Evolutionary conservation across 2,329 filamentous ascomycete genomes (phyloP), one percentile per base, ranked within the genome.

Genomic region (Sclerotinia trifoliorum): DNA sequence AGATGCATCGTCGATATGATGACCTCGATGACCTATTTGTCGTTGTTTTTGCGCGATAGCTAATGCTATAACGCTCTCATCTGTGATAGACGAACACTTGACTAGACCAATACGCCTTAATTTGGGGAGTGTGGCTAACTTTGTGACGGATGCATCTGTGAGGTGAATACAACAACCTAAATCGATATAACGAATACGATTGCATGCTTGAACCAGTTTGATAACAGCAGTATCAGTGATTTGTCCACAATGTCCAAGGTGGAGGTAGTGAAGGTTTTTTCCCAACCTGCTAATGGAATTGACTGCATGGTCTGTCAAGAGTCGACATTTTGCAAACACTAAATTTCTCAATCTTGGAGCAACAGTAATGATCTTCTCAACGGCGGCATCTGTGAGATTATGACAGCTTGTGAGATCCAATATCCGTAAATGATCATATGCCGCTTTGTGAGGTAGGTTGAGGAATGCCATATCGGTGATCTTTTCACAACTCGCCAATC

Each of bases 191-290:
- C 95, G 87, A 73, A 99, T 98, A 32, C 95, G 88, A 76, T 94
- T 98, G 83, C 95, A 99, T 65, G 83, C 84, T 73, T 90, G 89
- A 51, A 97, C 93, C 44, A 99, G 84, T 67, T 88, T 89, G 74
- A 91, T 91, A 24, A 99, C 93, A 1, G 93, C 94, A 48, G 88
- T 85, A 76, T 99, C 95, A 0, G 94, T 97, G 76, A 99, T 94
- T 58, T 94, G 88, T 39, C 88, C 87, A 79, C 95, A 99, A 78
- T 99, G 95, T 13, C 95, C 95, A 2, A 99, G 84, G 77, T 99
- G 95, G 65, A 99, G 90, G 78, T 97, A 98, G 79, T 99, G 95
- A 66, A 99, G 82, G 75, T 98, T 99, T 83, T 97, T 98, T 71
- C 94, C 93, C 5, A 99, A 85, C 74, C 87, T 90, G 68, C 93